Percentiles rank a stretch among this genome's conserved stretches.
Conservation (phyloP, 208 protist species). For the Trypanosoma boissoni region DNA sequence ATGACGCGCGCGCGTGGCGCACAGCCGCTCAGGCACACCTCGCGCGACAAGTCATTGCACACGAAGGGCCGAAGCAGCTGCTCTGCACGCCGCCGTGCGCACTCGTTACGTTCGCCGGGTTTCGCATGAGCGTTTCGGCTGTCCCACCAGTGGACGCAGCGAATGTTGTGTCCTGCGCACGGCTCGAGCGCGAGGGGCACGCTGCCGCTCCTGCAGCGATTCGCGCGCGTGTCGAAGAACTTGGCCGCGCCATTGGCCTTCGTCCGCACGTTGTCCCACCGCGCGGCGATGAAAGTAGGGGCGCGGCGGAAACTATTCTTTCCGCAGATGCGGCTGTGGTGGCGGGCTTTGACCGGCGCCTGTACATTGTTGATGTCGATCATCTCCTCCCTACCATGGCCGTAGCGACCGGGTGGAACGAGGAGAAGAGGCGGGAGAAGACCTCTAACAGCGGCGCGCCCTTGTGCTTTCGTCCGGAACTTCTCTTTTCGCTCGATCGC, state of each 20-base stretch:
- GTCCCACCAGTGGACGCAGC: conserved; percentile 45
- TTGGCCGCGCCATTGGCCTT: conserved; percentile 36
- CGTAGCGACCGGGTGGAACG: too few species aligned
- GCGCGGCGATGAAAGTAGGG: conserved; percentile 4
- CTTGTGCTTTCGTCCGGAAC: conserved; percentile 42
- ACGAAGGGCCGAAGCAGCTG: conserved; percentile 40
- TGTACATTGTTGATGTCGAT: conserved; percentile 55
- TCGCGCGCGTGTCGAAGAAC: conserved; percentile 24
- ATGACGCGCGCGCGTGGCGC: conserved; percentile 40
- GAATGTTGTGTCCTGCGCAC: conserved; percentile 13
- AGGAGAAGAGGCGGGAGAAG: too few species aligned
- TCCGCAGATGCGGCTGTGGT: conserved; percentile 32
- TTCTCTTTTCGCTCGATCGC: conserved; percentile 30
- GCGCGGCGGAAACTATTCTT: conserved; percentile 11
- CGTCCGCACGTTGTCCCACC: conserved; percentile 26
- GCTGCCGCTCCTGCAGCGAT: conserved; percentile 27
- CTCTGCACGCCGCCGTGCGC: conserved; percentile 53
- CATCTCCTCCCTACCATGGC: conserved; percentile 55
- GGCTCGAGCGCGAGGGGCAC: neutral
- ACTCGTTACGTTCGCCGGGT: conserved; percentile 53
- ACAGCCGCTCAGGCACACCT: conserved; percentile 30
- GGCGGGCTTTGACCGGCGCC: conserved; percentile 50
- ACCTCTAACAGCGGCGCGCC: too few species aligned
- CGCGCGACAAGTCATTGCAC: conserved; percentile 34
- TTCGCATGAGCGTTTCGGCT: conserved; percentile 43